These are phyloP conservation scores for Rhodotorula diobovata DNA, from an alignment of 768 basidiomycete genomes.

Conservation along the genomic window DNA sequence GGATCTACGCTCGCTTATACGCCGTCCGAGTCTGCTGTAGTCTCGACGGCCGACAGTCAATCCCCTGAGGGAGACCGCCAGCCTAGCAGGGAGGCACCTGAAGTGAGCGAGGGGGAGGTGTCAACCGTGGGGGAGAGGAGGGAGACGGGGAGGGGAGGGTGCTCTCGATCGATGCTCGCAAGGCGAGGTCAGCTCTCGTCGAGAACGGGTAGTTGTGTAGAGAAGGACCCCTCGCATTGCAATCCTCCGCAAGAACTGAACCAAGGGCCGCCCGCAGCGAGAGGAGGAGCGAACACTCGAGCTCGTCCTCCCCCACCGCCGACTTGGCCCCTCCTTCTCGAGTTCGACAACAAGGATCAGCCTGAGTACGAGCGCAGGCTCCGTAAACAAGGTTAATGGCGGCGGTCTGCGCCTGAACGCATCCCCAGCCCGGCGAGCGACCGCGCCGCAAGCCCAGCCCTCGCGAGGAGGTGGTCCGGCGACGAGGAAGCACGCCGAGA, in stretches of 20 bases:
- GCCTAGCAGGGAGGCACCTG: slow-evolving; percentile 6
- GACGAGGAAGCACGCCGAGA: too few species aligned
- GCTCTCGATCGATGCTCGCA: not conserved
- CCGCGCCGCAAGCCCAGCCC: not conserved
- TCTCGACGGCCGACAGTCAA: not conserved
- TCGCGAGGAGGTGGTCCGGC: not conserved
- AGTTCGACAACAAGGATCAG: not conserved
- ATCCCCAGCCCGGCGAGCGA: not conserved
- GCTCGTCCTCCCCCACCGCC: not conserved
- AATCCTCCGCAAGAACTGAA: not conserved
- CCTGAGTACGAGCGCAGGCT: not conserved
- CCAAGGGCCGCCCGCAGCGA: not conserved
- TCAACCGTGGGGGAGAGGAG: not conserved
- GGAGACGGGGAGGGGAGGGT: too few species aligned
- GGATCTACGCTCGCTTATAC: slow-evolving; percentile 8
- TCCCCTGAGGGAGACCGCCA: not conserved
- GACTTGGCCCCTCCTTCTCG: not conserved
- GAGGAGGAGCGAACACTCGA: not conserved
- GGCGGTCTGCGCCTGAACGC: not conserved
- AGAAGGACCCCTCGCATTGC: not conserved
- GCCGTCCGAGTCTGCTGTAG: slow-evolving; percentile 4
- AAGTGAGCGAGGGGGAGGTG: not conserved
- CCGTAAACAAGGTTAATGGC: not conserved
- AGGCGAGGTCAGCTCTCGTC: not conserved
- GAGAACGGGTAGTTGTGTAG: too few species aligned